Evolutionary conservation across 768 basidiomycete genomes (phyloP).

Genomic region (Candolleomyces efflorescens): DNA sequence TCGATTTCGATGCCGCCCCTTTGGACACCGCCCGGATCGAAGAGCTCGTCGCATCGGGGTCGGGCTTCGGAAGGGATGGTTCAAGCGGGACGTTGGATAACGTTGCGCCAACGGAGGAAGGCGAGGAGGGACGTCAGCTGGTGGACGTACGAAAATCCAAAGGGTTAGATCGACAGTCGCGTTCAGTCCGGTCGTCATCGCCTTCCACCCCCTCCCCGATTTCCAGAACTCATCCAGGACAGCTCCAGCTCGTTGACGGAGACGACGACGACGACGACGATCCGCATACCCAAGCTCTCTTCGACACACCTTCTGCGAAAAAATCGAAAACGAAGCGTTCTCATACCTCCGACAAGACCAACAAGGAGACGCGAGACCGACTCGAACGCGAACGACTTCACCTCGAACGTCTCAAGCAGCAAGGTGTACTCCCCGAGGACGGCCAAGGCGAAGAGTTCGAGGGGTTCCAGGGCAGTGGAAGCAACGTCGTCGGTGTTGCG

Average conservation of each 20-base stretch:
- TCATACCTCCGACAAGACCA: not conserved
- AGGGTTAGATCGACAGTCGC: too few relatives aligned
- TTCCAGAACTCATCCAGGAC: too few relatives aligned
- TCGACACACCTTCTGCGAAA: not conserved
- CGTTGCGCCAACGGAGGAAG: not conserved
- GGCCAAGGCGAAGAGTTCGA: slow-evolving; percentile 47
- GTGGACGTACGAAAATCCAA: too few relatives aligned
- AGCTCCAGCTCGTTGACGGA: too few relatives aligned
- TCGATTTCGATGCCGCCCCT: slow-evolving; percentile 66
- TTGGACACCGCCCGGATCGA: slow-evolving; percentile 56
- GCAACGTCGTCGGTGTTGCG: not conserved
- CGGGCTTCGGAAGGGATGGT: too few relatives aligned
- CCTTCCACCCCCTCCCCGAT: too few relatives aligned
- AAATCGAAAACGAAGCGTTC: not conserved
- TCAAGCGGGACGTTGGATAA: not conserved
- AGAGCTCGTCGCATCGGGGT: slow-evolving; percentile 29
- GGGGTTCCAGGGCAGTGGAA: slow-evolving; percentile 59
- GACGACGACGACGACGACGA: too few relatives aligned
- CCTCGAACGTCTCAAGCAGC: slow-evolving; percentile 9
- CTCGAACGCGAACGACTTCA: slow-evolving; percentile 20
- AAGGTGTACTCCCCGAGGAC: slow-evolving; percentile 18
- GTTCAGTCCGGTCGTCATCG: too few relatives aligned
- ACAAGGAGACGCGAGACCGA: slow-evolving; percentile 33
- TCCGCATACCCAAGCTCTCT: too few relatives aligned
- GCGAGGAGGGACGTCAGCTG: not conserved